Conservation (phyloP, 2,329 filamentous ascomycete genomes). For the Exophiala mesophila region DNA sequence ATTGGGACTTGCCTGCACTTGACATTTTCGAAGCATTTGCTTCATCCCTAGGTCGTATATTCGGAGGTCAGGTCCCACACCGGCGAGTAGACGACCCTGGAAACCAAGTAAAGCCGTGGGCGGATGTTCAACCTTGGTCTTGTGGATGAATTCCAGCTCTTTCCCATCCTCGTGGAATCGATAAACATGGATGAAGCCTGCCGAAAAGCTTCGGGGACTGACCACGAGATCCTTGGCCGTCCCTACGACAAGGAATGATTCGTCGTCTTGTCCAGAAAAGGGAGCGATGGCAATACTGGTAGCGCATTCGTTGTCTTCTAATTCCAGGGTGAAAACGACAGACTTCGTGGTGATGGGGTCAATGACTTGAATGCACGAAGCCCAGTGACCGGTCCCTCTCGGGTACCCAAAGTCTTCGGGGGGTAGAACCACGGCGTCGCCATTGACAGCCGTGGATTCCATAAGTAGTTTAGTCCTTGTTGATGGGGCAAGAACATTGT, state of each 20-base stretch:
- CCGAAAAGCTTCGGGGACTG: conserved; percentile 67
- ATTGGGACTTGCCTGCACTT: conserved; percentile 71
- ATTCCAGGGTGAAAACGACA: conserved; percentile 71
- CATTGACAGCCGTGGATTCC: conserved; percentile 66
- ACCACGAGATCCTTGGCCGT: conserved; percentile 86
- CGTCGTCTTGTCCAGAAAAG: conserved; percentile 83
- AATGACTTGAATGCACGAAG: conserved; percentile 88
- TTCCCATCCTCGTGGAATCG: conserved; percentile 82
- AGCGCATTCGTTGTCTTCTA: conserved; percentile 86
- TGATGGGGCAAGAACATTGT: conserved; percentile 80
- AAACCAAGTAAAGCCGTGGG: conserved; percentile 88
- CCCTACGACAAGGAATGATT: conserved; percentile 87
- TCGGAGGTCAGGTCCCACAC: conserved; percentile 73
- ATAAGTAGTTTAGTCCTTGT: conserved; percentile 69
- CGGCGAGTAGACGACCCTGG: conserved; percentile 83
- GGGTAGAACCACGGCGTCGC: conserved; percentile 64
- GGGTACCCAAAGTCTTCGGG: conserved; percentile 87
- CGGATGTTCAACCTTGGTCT: conserved; percentile 85
- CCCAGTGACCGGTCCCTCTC: conserved; percentile 78
- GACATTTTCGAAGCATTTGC: conserved; percentile 85
- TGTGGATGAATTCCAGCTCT: conserved; percentile 89
- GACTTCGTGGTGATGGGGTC: conserved; percentile 72
- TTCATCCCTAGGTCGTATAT: conserved; percentile 92
- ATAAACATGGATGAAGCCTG: conserved; percentile 88
- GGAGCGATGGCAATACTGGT: conserved; percentile 78